phyloP scores from a whole-genome alignment of 176 grass and related monocot genomes.

The Bolboschoenus planiculmis region DNA sequence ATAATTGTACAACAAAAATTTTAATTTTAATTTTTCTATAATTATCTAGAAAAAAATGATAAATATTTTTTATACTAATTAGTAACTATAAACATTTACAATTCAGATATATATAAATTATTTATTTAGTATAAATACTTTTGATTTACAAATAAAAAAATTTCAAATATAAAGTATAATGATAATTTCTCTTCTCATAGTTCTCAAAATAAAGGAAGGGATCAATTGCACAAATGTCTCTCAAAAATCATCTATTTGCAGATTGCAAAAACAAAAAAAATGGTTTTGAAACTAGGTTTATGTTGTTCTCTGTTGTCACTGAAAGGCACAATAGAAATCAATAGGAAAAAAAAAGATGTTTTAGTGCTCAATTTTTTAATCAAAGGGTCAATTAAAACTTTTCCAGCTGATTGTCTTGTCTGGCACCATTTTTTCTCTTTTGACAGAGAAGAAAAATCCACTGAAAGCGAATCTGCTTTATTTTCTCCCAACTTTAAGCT shows the following conservation, averaged over 20 bases:
- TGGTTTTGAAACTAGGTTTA: neutral
- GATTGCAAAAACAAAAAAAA: neutral
- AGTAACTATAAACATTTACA: too few relatives aligned
- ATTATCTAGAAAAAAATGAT: too few relatives aligned
- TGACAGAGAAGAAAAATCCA: neutral
- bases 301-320: neutral
- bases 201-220: neutral
- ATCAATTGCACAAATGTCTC: neutral
- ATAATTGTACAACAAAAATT: too few relatives aligned
- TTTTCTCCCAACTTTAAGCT: neutral
- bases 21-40: too few relatives aligned
- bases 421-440: neutral
- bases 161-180: too few relatives aligned
- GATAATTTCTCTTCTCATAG: too few relatives aligned
- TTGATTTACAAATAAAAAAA: too few relatives aligned
- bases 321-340: neutral
- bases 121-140: too few relatives aligned
- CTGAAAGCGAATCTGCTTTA: neutral
- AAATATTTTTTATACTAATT: too few relatives aligned
- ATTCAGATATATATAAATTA: too few relatives aligned
- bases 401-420: neutral
- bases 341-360: neutral
- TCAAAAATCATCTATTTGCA: neutral
- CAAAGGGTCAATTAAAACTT: too few relatives aligned
- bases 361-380: too few relatives aligned